Conservation (phyloP, 495 filamentous ascomycete genomes). For the Opeltia flavorubescens region DNA sequence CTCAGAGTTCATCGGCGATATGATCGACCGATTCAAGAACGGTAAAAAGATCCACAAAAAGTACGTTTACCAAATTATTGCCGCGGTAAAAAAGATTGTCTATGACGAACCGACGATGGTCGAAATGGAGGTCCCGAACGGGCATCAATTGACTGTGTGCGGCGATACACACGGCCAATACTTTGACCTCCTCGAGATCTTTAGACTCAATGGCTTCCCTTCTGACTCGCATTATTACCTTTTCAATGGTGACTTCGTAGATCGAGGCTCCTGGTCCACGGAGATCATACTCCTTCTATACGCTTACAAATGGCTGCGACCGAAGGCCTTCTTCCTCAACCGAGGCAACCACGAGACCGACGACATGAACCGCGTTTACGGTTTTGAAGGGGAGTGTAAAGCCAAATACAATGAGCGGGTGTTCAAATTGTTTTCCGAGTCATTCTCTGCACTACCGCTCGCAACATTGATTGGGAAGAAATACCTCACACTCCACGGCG, state of each 20-base stretch:
- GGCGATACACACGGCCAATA: constrained; percentile 99
- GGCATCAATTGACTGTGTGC: constrained; percentile 76
- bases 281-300: constrained; percentile 91
- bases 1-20: constrained; percentile 89
- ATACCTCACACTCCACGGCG: constrained; percentile 87
- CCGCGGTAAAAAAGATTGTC: constrained; percentile 78
- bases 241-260: constrained; percentile 99
- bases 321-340: constrained; percentile 84
- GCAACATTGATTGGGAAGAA: constrained; percentile 86
- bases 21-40: constrained; percentile 89
- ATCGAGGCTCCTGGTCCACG: constrained; percentile 92
- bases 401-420: constrained; percentile 92
- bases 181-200: constrained; percentile 93
- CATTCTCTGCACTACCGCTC: constrained; percentile 86
- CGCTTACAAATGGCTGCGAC: constrained; percentile 91
- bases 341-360: constrained; percentile 98
- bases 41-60: constrained; percentile 92
- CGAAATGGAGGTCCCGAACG: constrained; percentile 69
- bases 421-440: constrained; percentile 97
- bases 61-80: constrained; percentile 91
- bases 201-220: constrained; percentile 78
- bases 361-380: constrained; percentile 98
- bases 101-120: constrained; percentile 95
- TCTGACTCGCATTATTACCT: constrained; percentile 78
- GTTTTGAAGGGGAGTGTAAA: constrained; percentile 96